phyloP scores from a whole-genome alignment of 2,329 filamentous ascomycete species.

The Aphanoascus verrucosus region DNA sequence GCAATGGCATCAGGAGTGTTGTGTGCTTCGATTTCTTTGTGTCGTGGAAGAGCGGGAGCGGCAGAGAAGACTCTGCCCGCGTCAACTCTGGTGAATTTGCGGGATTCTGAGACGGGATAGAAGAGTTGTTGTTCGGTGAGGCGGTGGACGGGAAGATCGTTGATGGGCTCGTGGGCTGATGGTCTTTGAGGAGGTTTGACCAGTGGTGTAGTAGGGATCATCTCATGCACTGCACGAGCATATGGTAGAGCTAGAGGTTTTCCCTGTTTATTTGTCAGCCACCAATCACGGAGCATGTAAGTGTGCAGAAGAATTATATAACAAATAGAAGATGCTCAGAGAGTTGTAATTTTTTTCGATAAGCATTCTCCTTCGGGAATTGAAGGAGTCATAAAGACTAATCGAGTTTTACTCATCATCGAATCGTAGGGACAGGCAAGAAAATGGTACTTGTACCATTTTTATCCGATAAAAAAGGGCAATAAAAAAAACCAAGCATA shows the following conservation, averaged over 20 bases:
- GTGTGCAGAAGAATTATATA: not conserved
- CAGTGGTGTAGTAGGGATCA: slow-evolving; percentile 62
- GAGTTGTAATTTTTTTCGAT: slow-evolving; percentile 61
- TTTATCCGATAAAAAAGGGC: not conserved
- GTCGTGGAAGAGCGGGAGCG: slow-evolving; percentile 29
- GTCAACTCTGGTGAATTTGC: slow-evolving; percentile 54
- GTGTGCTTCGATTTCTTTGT: slow-evolving; percentile 20
- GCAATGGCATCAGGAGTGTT: slow-evolving; percentile 28
- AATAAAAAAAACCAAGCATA: slow-evolving; percentile 42
- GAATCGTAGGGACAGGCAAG: slow-evolving; percentile 13
- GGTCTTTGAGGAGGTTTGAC: slow-evolving; percentile 29
- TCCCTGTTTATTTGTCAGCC: slow-evolving; percentile 44
- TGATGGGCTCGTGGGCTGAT: slow-evolving; percentile 49
- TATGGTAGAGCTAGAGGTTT: slow-evolving; percentile 70
- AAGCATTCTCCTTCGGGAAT: slow-evolving; percentile 41
- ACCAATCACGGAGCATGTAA: slow-evolving; percentile 9
- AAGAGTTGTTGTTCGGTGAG: slow-evolving; percentile 48
- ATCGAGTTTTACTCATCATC: slow-evolving; percentile 83
- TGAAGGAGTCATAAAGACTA: slow-evolving; percentile 93
- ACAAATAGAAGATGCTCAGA: slow-evolving; percentile 44
- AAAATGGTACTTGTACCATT: not conserved
- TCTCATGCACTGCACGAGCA: slow-evolving; percentile 59
- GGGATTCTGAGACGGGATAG: slow-evolving; percentile 53
- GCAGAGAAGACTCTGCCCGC: slow-evolving; percentile 50
- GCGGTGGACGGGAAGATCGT: slow-evolving; percentile 52